Base-by-base conservation (phyloP, 2,329 filamentous ascomycete genomes). In the Hypoxylon sp. region DNA sequence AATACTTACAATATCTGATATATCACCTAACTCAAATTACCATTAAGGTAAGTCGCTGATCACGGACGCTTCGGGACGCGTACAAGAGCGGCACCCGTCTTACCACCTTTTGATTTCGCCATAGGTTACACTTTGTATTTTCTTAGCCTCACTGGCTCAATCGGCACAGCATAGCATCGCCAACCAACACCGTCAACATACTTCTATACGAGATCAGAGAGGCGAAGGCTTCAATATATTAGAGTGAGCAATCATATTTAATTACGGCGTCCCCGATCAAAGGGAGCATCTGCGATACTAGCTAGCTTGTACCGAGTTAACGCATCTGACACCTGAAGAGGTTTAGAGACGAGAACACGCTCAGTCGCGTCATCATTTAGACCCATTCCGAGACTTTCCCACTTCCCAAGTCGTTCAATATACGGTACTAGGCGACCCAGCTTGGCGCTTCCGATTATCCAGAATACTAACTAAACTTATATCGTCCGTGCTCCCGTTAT, bases 41-140 rank as follows among this genome's bases (percentile, higher is more conserved):
- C 31, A 58, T 47, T 58, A 46, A 65, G 61, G 33, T 37, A 56
- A 65, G 55, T 55, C 39, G 65, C 55, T 68, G 59, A 62, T 62
- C 55, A 57, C 68, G 55, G 65, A 65, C 68, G 65, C 65, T 66
- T 70, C 65, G 68, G 68, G 65, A 68, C 65, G 68, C 19, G 33
- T 54, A 66, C 50, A 51, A 70, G 56, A 47, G 62, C 59, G 42
- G 52, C 68, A 61, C 47, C 68, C 58, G 68, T 70, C 68, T 68
- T 66, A 70, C 68, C 58, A 66, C 51, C 31, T 53, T 22, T 57
- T 47, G 29, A 60, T 55, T 35, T 37, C 54, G 54, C 47, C 46
- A 58, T 54, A 59, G 54, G 68, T 68, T 57, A 63, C 68, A 70
- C 68, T 19, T 61, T 61, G 65, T 55, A 55, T 52, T 42, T 44